Evolutionary conservation across 148 eudicot genomes (phyloP).

Genomic region (Camellia granthamiana): DNA sequence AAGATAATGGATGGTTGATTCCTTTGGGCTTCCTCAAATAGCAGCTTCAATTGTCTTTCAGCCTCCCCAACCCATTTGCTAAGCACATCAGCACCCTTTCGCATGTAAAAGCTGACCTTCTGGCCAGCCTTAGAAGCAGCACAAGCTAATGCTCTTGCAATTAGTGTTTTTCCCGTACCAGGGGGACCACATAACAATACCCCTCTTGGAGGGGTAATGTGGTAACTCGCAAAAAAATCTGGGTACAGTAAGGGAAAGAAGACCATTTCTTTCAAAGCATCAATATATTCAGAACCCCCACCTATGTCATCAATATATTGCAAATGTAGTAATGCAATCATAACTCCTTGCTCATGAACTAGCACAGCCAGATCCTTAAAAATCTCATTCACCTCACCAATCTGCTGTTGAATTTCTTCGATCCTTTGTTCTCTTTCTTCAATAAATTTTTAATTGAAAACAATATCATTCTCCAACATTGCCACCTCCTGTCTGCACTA

Average conservation of each 20-base stretch:
- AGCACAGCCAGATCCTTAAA: too few species aligned
- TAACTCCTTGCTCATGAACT: too few species aligned
- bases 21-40: constrained; percentile 96
- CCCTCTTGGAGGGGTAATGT: constrained; percentile 97
- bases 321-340: too few species aligned
- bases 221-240: constrained; percentile 93
- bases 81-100: constrained; percentile 99
- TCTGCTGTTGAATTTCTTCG: too few species aligned
- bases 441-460: too few species aligned
- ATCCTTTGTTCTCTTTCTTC: too few species aligned
- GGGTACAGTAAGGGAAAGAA: constrained; percentile 96
- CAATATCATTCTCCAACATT: too few species aligned
- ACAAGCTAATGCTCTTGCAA: constrained; percentile 93
- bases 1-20: constrained; percentile 98
- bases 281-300: constrained; percentile 89
- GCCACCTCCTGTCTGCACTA: too few species aligned
- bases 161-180: constrained; percentile 94
- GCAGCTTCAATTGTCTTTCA: constrained; percentile 86
- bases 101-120: constrained; percentile 99
- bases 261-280: constrained; percentile 96
- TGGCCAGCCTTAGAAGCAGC: constrained; percentile 99
- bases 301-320: constrained; percentile 96
- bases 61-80: constrained; percentile 99
- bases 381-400: too few species aligned
- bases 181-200: constrained; percentile 98